Base-by-base conservation (phyloP, 441 rosid species). In the Monsonia emarginata region DNA sequence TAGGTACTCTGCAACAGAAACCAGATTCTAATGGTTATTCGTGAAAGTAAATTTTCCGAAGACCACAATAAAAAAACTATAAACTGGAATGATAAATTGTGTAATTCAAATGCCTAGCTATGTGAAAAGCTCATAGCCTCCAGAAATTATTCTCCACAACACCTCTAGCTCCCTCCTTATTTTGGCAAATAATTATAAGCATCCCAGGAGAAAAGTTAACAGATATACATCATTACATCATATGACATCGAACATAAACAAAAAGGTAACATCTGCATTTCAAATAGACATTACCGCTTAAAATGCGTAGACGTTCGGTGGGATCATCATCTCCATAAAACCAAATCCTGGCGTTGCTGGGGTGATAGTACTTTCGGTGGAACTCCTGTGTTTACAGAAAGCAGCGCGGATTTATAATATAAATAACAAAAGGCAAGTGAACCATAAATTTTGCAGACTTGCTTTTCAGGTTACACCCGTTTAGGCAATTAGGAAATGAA, bases 281-380 rank as follows among this genome's bases (percentile, higher is more conserved):
- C 18, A 40, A 64, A 62, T 69, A 5, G 11, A 42, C 69, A 56
- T 73, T 90, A 93, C 98, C 97, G 64, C 91, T 88, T 70, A 90
- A 76, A 66, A 93, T 76, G 57, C 82, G 84, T 21, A 93, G 78
- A 58, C 97, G 96, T 48, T 87, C 92, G 76, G 57, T 68, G 36
- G 89, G 84, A 79, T 92, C 90, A 75, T 92, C 98, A 79, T 92
- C 88, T 70, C 98, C 98, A 63, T 88, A 92, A 80, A 93, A 93
- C 98, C 98, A 93, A 69, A 93, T 88, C 77, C 96, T 85, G 61
- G 96, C 87, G 76, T 93, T 93, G 88, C 91, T 90, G 0, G 97
- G 98, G 74, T 90, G 97, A 82, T 92, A 92, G 77, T 80, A 86
- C 78, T 87, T 84, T 38, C 82, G 65, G 70, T 92, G 98, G 71